phyloP scores from a whole-genome alignment of 2,329 filamentous ascomycete genomes.

The Fulvia fulva region DNA sequence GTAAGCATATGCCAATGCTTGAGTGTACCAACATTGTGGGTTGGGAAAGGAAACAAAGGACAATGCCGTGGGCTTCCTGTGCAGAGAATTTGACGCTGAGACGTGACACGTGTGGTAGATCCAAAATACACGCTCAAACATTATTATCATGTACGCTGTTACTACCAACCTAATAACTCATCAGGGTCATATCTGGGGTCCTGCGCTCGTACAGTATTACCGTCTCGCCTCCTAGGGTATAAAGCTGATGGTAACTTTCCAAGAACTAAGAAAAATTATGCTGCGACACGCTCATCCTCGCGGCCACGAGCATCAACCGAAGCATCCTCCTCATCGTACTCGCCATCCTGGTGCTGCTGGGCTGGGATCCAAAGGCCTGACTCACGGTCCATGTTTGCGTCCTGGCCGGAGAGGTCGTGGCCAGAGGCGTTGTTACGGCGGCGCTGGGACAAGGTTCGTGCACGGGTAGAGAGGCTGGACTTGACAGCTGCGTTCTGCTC shows the following conservation, averaged over 20 bases:
- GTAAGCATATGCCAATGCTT: not conserved
- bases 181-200: conserved; percentile 23
- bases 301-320: conserved; percentile 44
- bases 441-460: conserved; percentile 82
- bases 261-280: conserved; percentile 3
- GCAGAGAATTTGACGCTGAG: not conserved
- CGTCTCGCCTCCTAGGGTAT: conserved; percentile 25
- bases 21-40: not conserved
- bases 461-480: conserved; percentile 79
- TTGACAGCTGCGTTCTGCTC: conserved; percentile 82
- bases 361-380: conserved; percentile 78
- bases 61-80: not conserved
- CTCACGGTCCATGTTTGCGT: conserved; percentile 64
- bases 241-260: conserved; percentile 15
- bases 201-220: conserved; percentile 22
- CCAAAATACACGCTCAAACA: conserved; percentile 6
- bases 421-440: conserved; percentile 66
- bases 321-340: conserved; percentile 58
- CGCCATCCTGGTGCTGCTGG: conserved; percentile 58
- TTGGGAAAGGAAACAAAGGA: not conserved
- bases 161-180: conserved; percentile 13
- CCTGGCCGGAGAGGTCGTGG: conserved; percentile 78
- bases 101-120: not conserved
- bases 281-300: conserved; percentile 41
- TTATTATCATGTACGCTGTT: conserved; percentile 14